Evolutionary conservation across 441 rosid genomes (phyloP), one percentile per base, ranked within the genome.

Genomic region (Pelargonium citronellum): DNA sequence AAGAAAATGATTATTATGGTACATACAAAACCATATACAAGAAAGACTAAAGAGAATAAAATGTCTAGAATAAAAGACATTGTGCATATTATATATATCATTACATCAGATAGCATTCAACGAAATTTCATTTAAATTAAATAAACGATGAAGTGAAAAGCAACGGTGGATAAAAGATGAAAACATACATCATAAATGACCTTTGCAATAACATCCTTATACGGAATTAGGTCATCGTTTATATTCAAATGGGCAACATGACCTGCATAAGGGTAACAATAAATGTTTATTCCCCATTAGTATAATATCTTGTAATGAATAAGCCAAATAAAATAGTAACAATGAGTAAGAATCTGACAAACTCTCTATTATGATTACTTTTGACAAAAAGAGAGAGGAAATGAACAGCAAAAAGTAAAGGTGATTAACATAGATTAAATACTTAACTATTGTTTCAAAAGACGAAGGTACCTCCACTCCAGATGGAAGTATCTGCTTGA

Each of bases 401-500:
- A 44, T 24, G n/a, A 11, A 20, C 70, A 2, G 60, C 11, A 60
- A 71, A 44, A 27, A 60, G 57, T 20, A 47, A 70, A 60, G 4
- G 19, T 13, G 69, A 55, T 43, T 3, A 49, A 44, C 61, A 17
- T 51, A 37, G 69, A 77, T 64, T 79, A 24, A 78, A 80, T 76
- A 89, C 93, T 86, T 81, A 88, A 83, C 97, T 84, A 94, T 87
- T 67, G 98, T 92, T 84, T 92, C 98, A 64, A 92, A 92, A 53
- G 97, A 92, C 47, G 98, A 85, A 71, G 98, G 98, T 49, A 91
- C 87, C 80, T 91, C 97, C 46, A 87, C 86, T 74, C 96, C 93
- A 63, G 83, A 81, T 62, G 97, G 98, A 70, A 91, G 89, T 79
- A 91, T 83, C 81, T 90, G 89, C 91, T 87, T 88, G 83, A 94